Evolutionary conservation across 495 filamentous ascomycete genomes (phyloP).

Genomic region (Cudoniella acicularis): DNA sequence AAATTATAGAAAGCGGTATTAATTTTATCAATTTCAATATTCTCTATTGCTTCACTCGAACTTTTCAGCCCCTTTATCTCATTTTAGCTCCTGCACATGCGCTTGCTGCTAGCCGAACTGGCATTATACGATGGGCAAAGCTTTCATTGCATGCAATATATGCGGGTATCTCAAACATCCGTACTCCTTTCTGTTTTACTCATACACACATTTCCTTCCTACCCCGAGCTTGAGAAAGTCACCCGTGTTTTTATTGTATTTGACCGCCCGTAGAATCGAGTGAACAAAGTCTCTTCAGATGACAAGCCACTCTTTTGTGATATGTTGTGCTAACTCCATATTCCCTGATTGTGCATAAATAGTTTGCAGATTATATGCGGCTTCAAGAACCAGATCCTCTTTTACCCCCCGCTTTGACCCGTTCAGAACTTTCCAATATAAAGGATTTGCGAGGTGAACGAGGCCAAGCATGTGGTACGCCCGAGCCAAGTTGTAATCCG

Average conservation of each 20-base stretch:
- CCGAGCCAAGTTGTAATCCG: constrained; percentile 83
- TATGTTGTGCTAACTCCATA: constrained; percentile 43
- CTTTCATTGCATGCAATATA: no score
- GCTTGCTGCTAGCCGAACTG: no score
- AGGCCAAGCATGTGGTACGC: constrained; percentile 80
- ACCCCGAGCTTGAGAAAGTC: no score
- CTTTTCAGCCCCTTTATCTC: no score
- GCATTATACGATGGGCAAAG: no score
- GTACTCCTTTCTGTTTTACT: no score
- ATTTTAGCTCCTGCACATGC: no score
- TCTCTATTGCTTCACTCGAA: no score
- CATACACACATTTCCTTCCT: no score
- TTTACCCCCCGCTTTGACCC: constrained; percentile 16
- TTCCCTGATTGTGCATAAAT: constrained; percentile 61
- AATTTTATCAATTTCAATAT: no score
- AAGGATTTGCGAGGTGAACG: constrained; percentile 69
- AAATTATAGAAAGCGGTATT: no score
- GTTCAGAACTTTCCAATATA: constrained; percentile 58
- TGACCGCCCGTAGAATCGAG: background rate
- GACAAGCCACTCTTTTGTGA: constrained; percentile 53
- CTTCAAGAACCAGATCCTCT: constrained; percentile 48
- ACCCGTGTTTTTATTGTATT: background rate
- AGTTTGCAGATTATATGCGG: constrained; percentile 70
- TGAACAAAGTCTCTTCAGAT: constrained; percentile 33
- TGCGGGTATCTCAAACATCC: no score